Conservation (phyloP, 371 early-diverging fungal species). For the Aphelidium insulamus region DNA sequence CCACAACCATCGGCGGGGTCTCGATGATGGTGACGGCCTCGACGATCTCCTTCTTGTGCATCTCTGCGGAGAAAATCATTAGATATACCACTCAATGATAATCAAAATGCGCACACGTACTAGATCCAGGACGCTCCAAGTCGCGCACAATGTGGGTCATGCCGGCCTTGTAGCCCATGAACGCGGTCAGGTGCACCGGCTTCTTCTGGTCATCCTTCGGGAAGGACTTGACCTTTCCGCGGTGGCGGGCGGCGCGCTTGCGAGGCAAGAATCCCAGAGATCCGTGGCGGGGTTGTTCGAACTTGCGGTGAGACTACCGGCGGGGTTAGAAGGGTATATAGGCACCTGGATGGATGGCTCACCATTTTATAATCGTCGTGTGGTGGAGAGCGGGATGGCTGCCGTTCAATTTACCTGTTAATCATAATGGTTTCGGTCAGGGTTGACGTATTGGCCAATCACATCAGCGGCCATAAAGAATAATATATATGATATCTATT, state of each 20-base stretch:
- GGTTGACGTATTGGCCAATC: too few species aligned
- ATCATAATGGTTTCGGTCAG: too few species aligned
- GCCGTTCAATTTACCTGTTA: too few species aligned
- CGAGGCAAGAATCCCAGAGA: slow-evolving; percentile 97
- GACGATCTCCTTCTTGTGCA: slow-evolving; percentile 98
- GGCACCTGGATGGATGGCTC: too few species aligned
- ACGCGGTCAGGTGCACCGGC: slow-evolving; percentile 96
- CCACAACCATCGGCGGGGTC: slow-evolving; percentile 93
- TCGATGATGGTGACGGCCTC: slow-evolving; percentile 99
- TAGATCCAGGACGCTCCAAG: slow-evolving; percentile 92
- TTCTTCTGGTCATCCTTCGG: slow-evolving; percentile 92
- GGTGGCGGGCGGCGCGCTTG: slow-evolving; percentile 86
- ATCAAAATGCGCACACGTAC: slow-evolving; percentile 14
- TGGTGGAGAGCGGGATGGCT: too few species aligned
- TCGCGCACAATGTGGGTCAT: slow-evolving; percentile 99
- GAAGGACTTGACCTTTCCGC: slow-evolving; percentile 95
- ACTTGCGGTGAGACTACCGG: slow-evolving; percentile 61
- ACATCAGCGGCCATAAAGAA: too few species aligned
- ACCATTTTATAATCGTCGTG: too few species aligned
- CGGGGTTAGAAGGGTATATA: too few species aligned
- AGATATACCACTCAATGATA: neutral
- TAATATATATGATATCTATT: too few species aligned
- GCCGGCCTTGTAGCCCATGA: slow-evolving; percentile 99
- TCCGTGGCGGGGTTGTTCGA: slow-evolving; percentile 91
- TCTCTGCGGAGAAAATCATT: slow-evolving; percentile 25